Percentiles rank a stretch among this genome's conserved stretches.
Evolutionary conservation across 192 early-diverging fungal genomes (phyloP).

Genomic region (Coemansia sp.): DNA sequence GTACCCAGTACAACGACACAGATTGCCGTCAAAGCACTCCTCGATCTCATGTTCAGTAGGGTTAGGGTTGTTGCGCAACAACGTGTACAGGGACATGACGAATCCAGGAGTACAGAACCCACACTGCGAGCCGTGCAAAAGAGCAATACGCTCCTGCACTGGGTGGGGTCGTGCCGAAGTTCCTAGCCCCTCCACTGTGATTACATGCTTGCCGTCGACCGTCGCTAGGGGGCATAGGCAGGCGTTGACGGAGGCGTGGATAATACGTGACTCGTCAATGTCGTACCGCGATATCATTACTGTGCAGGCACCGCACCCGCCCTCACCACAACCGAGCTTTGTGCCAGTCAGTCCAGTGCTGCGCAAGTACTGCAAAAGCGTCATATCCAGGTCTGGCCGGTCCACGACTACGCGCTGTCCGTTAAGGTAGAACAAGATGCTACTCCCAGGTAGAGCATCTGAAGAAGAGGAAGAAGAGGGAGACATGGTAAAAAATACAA

Average conservation of each 20-base stretch:
- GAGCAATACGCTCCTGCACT: constrained; percentile 77
- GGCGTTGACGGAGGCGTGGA: constrained; percentile 64
- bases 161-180: constrained; percentile 70
- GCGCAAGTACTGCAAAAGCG: constrained; percentile 71
- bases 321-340: constrained; percentile 84
- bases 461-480: neutral
- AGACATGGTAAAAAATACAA: neutral
- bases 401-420: constrained; percentile 58
- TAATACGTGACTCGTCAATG: constrained; percentile 42
- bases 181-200: constrained; percentile 84
- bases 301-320: constrained; percentile 81
- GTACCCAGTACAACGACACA: constrained; percentile 93
- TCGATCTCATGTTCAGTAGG: constrained; percentile 77
- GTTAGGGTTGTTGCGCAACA: constrained; percentile 72
- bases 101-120: constrained; percentile 94
- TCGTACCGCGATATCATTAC: constrained; percentile 74
- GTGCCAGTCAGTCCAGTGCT: constrained; percentile 70
- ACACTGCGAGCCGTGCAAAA: constrained; percentile 81
- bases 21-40: constrained; percentile 84
- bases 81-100: constrained; percentile 86
- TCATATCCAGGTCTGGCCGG: constrained; percentile 67
- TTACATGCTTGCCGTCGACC: constrained; percentile 80
- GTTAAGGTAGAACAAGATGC: constrained; percentile 67
- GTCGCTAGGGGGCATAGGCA: constrained; percentile 76
- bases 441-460: neutral